Evolutionary conservation across 257 asterid genomes (phyloP).

Genomic region (Scutellaria baicalensis): DNA sequence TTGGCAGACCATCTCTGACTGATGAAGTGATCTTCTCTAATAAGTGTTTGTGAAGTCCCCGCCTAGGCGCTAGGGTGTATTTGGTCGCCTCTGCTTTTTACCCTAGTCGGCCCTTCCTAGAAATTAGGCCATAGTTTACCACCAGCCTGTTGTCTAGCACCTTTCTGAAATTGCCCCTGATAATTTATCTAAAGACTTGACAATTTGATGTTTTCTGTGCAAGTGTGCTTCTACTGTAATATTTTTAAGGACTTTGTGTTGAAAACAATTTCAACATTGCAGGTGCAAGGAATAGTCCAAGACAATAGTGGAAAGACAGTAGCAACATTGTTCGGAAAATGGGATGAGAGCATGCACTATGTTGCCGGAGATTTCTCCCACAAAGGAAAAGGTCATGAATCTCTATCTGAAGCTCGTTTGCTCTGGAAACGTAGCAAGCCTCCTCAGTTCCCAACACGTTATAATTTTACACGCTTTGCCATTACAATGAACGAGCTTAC

Average conservation of each 20-base stretch:
- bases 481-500: conserved; percentile 80
- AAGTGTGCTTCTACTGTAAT: background rate
- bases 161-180: too few species aligned
- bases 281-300: conserved; percentile 92
- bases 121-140: too few species aligned
- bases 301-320: conserved; percentile 77
- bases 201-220: too few species aligned
- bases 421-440: conserved; percentile 88
- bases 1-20: background rate
- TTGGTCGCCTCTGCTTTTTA: too few species aligned
- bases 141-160: too few species aligned
- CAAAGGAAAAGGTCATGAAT: conserved; percentile 53
- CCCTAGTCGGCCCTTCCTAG: too few species aligned
- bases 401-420: conserved; percentile 54
- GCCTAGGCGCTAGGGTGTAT: too few species aligned
- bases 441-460: conserved; percentile 74
- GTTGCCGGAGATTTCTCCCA: conserved; percentile 71
- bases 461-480: conserved; percentile 84
- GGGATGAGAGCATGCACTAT: conserved; percentile 94
- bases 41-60: too few species aligned
- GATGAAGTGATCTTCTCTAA: background rate
- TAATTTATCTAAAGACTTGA: too few species aligned
- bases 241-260: background rate
- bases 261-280: conserved; percentile 22
- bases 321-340: conserved; percentile 84